Conservation (phyloP, 495 filamentous ascomycete genomes). For the Penicillium salamii region DNA sequence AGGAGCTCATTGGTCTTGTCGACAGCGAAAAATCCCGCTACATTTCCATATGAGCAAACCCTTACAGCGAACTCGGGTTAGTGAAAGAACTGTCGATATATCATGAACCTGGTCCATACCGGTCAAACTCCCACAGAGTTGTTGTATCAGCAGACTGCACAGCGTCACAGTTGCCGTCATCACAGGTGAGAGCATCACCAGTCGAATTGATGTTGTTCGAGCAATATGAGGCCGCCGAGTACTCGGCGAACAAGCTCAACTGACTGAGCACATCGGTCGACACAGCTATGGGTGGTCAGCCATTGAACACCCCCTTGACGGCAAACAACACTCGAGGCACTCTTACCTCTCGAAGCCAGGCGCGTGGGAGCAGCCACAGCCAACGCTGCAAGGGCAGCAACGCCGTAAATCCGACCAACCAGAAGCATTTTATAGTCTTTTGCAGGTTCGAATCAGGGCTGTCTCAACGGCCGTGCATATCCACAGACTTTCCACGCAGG, state of each 20-base stretch:
- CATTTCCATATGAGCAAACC: conserved; percentile 52
- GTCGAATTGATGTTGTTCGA: conserved; percentile 46
- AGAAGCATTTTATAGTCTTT: conserved; percentile 2
- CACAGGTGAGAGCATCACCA: conserved; percentile 54
- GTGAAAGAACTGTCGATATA: neutral
- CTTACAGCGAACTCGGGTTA: conserved; percentile 28
- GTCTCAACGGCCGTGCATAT: neutral
- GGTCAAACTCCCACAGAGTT: conserved; percentile 57
- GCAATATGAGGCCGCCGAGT: conserved; percentile 69
- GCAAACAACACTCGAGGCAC: no score
- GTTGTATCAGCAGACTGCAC: conserved; percentile 55
- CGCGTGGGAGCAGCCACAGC: conserved; percentile 24
- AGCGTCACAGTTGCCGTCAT: conserved; percentile 54
- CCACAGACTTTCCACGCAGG: neutral
- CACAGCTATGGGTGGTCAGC: conserved; percentile 23
- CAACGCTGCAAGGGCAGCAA: conserved; percentile 20
- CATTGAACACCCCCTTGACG: neutral
- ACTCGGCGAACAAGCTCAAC: conserved; percentile 66
- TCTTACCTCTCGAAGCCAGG: conserved; percentile 26
- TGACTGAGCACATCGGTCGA: conserved; percentile 29
- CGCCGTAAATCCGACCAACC: conserved; percentile 7
- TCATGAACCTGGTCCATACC: conserved; percentile 39
- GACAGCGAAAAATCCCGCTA: conserved; percentile 65
- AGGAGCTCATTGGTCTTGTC: conserved; percentile 62
- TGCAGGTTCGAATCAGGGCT: neutral